These are phyloP conservation scores for Coemansia asiatica DNA, from an alignment of 192 early-diverging fungal genomes.

Conservation along the genomic window DNA sequence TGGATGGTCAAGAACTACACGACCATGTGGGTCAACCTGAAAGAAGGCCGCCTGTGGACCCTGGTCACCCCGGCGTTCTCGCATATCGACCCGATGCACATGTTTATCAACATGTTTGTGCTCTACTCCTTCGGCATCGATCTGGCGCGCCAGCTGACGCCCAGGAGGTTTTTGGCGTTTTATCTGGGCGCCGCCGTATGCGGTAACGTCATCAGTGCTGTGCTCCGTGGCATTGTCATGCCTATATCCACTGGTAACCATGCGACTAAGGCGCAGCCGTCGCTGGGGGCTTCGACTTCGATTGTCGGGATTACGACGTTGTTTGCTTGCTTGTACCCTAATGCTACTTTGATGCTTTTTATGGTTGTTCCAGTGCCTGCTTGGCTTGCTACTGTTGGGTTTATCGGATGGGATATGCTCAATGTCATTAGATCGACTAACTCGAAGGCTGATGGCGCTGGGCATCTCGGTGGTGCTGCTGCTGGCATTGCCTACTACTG, in stretches of 20 bases:
- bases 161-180: slow-evolving; percentile 29
- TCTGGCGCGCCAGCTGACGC: slow-evolving; percentile 32
- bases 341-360: slow-evolving; percentile 35
- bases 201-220: slow-evolving; percentile 35
- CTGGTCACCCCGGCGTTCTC: slow-evolving; percentile 55
- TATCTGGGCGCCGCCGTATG: slow-evolving; percentile 38
- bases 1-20: slow-evolving; percentile 47
- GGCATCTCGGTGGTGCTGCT: slow-evolving; percentile 54
- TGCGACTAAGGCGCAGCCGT: slow-evolving; percentile 12
- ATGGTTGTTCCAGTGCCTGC: slow-evolving; percentile 46
- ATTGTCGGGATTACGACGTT: slow-evolving; percentile 45
- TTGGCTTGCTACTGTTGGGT: slow-evolving; percentile 39
- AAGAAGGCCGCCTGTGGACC: slow-evolving; percentile 47
- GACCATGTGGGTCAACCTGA: slow-evolving; percentile 29
- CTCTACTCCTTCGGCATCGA: slow-evolving; percentile 47
- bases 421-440: slow-evolving; percentile 16
- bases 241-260: slow-evolving; percentile 12
- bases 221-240: slow-evolving; percentile 25
- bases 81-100: slow-evolving; percentile 44
- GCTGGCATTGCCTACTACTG: slow-evolving; percentile 55
- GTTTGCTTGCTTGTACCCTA: slow-evolving; percentile 49
- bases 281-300: slow-evolving; percentile 53
- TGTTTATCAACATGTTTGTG: slow-evolving; percentile 54
- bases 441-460: slow-evolving; percentile 47
- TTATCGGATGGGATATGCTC: slow-evolving; percentile 47